Evolutionary conservation across 2,329 filamentous ascomycete species (phyloP), one percentile per base, ranked within the genome.

Genomic region (Aspergillus neotritici): DNA sequence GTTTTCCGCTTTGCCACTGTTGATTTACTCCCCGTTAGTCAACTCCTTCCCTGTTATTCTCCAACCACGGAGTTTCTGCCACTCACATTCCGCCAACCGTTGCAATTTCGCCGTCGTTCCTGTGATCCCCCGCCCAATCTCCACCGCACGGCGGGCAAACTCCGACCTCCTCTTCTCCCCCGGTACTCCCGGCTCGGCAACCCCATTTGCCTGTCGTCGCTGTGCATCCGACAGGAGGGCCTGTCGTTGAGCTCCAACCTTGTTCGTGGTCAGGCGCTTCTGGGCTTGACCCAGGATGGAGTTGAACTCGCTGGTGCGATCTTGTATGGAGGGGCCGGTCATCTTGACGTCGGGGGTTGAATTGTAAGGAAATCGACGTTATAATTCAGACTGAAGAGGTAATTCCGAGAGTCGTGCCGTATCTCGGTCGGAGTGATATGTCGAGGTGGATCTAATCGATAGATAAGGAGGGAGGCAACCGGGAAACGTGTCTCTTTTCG

Each of bases 21-120:
- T 25, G 21, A 8, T 25, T 25, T 25, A 40, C 39, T 16, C 10
- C 10, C 16, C 13, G 25, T 42, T 40, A 42, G 33, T 16, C 34
- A 14, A n/a, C 7, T 28, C 46, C n/a, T n/a, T 41, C 11, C 5
- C 29, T 40, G 7, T 25, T 3, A 38, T 37, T 16, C 17, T 34
- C 4, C 30, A 31, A 8, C 21, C 32, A 17, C 32, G 25, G 46
- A 32, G 6, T 31, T 21, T 9, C 21, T 25, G 7, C 9, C 21
- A 72, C 79, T 60, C 68, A 86, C 82, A 73, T 66, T 95, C 87
- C 48, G 90, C 91, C 52, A 98, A 73, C 66, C 94, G 87, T 70
- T 97, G 88, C 58, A 98, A 72, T 70, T 97, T 98, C 43, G 83
- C 89, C 82, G 95, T 96, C 6, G 93, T 97, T 44, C 79, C 84